These are phyloP conservation scores for Fusarium agapanthi DNA, from an alignment of 2,329 filamentous ascomycete species.

Conservation along the genomic window DNA sequence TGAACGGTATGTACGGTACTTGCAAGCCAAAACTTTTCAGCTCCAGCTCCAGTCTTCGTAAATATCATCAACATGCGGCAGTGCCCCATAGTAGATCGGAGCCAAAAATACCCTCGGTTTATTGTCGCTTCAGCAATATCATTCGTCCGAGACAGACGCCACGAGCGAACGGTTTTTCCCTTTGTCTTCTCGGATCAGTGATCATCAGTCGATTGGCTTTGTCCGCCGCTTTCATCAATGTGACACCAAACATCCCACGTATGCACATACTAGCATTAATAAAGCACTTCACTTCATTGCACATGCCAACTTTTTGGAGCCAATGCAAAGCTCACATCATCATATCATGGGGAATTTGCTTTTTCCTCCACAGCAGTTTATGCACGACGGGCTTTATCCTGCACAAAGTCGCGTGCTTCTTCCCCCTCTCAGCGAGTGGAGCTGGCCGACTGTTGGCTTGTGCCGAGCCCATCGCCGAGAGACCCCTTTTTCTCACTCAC, in stretches of 20 bases:
- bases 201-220: slow-evolving; percentile 24
- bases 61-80: slow-evolving; percentile 2
- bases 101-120: slow-evolving; percentile 7
- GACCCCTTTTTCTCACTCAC: slow-evolving; percentile 36
- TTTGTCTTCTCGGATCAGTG: slow-evolving; percentile 7
- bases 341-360: slow-evolving; percentile 32
- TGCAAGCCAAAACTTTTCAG: slow-evolving; percentile 13
- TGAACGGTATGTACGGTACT: neutral
- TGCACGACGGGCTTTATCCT: slow-evolving; percentile 31
- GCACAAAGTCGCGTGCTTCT: slow-evolving; percentile 40
- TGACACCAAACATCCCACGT: slow-evolving; percentile 6
- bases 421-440: slow-evolving; percentile 15
- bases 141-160: slow-evolving; percentile 37
- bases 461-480: slow-evolving; percentile 36
- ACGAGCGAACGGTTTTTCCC: slow-evolving; percentile 26
- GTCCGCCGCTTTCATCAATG: neutral
- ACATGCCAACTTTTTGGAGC: slow-evolving; percentile 6
- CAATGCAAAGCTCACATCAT: slow-evolving; percentile 16
- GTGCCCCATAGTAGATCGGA: slow-evolving; percentile 22
- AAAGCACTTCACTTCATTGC: slow-evolving; percentile 11
- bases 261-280: slow-evolving; percentile 9
- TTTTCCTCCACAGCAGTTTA: slow-evolving; percentile 26
- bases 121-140: slow-evolving; percentile 24
- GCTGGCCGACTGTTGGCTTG: slow-evolving; percentile 16
- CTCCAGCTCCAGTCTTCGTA: neutral